Evolutionary conservation across 345 rosid species (phyloP).

Genomic region (Salix purpurea): DNA sequence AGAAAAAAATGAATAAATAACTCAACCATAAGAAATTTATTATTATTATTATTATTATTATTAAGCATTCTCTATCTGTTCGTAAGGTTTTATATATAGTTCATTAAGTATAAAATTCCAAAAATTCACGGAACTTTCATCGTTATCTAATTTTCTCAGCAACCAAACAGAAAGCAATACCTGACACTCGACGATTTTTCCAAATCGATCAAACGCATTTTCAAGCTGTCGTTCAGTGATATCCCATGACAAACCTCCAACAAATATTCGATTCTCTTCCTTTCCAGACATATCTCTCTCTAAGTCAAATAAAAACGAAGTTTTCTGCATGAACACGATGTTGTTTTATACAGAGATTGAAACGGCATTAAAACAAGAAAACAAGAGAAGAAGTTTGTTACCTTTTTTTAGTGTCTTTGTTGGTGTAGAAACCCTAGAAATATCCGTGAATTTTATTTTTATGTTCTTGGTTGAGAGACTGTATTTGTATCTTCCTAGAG

Average conservation of each 20-base stretch:
- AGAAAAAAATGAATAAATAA: background rate
- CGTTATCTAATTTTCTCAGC: conserved; percentile 5
- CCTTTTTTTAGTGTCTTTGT: background rate
- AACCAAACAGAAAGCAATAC: conserved; percentile 32
- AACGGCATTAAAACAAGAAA: background rate
- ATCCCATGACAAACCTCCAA: conserved; percentile 89
- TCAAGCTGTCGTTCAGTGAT: conserved; percentile 82
- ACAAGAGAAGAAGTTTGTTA: background rate
- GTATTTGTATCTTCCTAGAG: background rate
- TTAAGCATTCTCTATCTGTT: background rate
- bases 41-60: too few species aligned
- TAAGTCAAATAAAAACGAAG: background rate
- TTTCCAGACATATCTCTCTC: conserved; percentile 58
- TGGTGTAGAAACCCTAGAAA: background rate
- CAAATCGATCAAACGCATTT: conserved; percentile 72
- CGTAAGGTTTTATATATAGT: background rate
- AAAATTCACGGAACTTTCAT: background rate
- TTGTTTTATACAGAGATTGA: background rate
- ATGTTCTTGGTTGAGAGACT: background rate
- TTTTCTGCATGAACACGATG: background rate
- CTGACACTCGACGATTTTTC: conserved; percentile 83
- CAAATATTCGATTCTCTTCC: conserved; percentile 81
- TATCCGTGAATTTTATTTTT: background rate
- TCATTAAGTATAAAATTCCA: background rate
- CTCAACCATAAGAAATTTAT: too few species aligned